A percentile compares a stretch with the other conserved stretches of the same genome.
Evolutionary conservation across 768 basidiomycete species (phyloP).

Genomic region (Tephrocybe rancida): DNA sequence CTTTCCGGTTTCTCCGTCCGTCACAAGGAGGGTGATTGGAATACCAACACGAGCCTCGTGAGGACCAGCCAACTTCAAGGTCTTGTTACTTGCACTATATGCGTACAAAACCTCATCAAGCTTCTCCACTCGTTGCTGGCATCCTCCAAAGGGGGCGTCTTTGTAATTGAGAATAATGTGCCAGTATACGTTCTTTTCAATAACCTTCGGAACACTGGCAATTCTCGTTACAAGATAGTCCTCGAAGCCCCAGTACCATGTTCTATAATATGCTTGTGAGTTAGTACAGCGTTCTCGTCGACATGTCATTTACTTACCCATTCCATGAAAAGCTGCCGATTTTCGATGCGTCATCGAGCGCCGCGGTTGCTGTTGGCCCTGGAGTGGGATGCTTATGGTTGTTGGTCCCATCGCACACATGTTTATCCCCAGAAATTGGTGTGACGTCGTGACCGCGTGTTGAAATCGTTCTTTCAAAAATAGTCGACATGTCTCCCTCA

Average conservation of each 20-base stretch:
- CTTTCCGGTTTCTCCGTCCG: constrained; percentile 33
- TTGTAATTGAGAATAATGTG: constrained; percentile 2
- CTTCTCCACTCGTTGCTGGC: background rate
- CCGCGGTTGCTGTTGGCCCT: constrained; percentile 44
- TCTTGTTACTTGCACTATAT: too few species aligned
- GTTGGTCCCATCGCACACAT: constrained; percentile 49
- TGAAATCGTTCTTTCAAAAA: constrained; percentile 38
- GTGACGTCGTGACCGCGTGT: constrained; percentile 45
- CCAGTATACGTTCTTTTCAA: constrained; percentile 1
- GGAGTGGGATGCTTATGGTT: constrained; percentile 30
- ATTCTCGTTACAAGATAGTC: constrained; percentile 46
- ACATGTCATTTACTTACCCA: constrained; percentile 27
- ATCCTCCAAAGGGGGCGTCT: constrained; percentile 6
- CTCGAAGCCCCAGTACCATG: constrained; percentile 37
- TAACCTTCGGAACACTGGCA: constrained; percentile 22
- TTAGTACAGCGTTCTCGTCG: background rate
- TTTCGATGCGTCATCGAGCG: constrained; percentile 43
- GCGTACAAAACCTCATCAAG: too few species aligned
- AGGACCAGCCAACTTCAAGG: too few species aligned
- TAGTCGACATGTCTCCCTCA: constrained; percentile 37
- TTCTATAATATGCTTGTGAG: constrained; percentile 19
- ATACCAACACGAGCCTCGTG: constrained; percentile 17
- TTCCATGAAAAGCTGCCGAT: constrained; percentile 37
- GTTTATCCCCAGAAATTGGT: constrained; percentile 34
- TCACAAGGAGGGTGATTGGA: constrained; percentile 34